Conservation (phyloP, 2,329 filamentous ascomycete species). For the Hypocrella siamensis region DNA sequence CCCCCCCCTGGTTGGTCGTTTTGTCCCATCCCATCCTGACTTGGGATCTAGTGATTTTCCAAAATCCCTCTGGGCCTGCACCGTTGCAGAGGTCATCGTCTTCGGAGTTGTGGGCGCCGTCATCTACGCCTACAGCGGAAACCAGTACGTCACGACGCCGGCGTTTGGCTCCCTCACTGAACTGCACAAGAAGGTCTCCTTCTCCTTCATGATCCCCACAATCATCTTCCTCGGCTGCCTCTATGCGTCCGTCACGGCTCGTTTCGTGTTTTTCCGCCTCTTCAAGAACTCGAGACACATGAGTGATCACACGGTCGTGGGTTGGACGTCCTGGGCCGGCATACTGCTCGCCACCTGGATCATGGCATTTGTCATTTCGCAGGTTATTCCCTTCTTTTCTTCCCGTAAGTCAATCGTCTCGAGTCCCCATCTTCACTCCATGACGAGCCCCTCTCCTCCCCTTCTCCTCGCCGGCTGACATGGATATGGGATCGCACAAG, state of each 20-base stretch:
- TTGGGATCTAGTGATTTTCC: conserved; percentile 59
- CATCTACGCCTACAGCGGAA: conserved; percentile 77
- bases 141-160: conserved; percentile 74
- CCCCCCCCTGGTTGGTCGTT: too few species aligned
- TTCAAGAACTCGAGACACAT: conserved; percentile 71
- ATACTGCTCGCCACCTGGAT: conserved; percentile 63
- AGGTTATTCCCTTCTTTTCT: conserved; percentile 87
- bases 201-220: conserved; percentile 92
- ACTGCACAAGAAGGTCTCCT: conserved; percentile 73
- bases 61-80: conserved; percentile 83
- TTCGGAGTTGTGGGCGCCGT: conserved; percentile 72
- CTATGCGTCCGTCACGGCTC: conserved; percentile 78
- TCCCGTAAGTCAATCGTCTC: conserved; percentile 40
- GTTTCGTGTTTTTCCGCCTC: conserved; percentile 83
- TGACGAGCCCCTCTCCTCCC: too few species aligned
- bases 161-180: conserved; percentile 74
- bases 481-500: too few species aligned
- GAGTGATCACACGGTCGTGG: conserved; percentile 62
- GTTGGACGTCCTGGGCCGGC: conserved; percentile 63
- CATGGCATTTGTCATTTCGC: conserved; percentile 81
- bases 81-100: conserved; percentile 71
- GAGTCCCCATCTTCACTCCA: background rate
- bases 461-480: too few species aligned
- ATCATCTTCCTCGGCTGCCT: conserved; percentile 83
- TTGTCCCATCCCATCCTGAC: too few species aligned